Evolutionary conservation across 345 rosid genomes (phyloP), one percentile per base, ranked within the genome.

Genomic region (Chamaenerion angustifolium): DNA sequence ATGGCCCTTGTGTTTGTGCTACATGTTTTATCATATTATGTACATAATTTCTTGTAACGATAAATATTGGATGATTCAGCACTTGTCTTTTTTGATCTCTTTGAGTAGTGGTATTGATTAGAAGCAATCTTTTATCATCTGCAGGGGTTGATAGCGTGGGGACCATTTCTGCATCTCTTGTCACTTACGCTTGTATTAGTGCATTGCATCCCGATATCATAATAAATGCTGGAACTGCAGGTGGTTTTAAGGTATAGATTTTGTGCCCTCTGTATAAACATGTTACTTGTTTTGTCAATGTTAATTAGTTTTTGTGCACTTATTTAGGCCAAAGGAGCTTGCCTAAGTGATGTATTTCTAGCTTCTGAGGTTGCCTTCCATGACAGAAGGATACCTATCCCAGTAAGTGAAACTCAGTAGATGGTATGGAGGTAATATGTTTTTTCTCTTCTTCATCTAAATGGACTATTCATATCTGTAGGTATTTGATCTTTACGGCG

Each of bases 401-500:
- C 96, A 43, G 98, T 90, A 64, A 64, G 80, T 65, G 8, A 4
- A 31, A 31, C 37, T 31, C 25, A 21, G 2, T 21, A 21, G 25
- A 21, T 21, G 25, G 1, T 21, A 21, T 21, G 25, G 25, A 4
- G 25, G 25, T 0, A 4, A 21, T 21, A 1, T 21, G 1, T 4
- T 21, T 21, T 21, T 21, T 4, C 25, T 4, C 25, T 21, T 21
- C 25, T 4, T 4, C 25, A 21, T 21, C 0, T 21, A 21, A 21
- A 21, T 21, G 10, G 6, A 31, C 37, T 2, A 2, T 7, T 31
- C 5, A 31, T 8, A 31, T 31, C 10, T 59, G 37, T 56, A 92
- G 98, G 93, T 82, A 16, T 85, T 92, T 61, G 98, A 92, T 80
- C 62, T 82, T 41, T 90, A 90, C 64, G 98, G 98, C 58, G 85